These are phyloP conservation scores for Sparassis latifolia DNA, from an alignment of 1,284 basidiomycete genomes.

Conservation along the genomic window DNA sequence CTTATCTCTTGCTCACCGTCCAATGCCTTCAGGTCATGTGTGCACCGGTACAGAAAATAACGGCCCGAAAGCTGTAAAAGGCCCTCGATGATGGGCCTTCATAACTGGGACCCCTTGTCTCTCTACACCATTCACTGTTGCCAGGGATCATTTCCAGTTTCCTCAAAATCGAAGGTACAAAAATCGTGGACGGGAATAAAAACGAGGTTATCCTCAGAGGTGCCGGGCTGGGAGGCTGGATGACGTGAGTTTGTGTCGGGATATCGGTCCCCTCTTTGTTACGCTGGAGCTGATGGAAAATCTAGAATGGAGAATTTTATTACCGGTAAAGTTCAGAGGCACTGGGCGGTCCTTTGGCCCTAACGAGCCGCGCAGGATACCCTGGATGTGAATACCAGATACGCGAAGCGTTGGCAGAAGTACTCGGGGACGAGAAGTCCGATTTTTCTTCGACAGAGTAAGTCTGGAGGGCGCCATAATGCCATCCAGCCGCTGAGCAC, in stretches of 20 bases:
- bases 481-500: not conserved
- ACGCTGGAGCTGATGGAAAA: not conserved
- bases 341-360: not conserved
- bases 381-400: constrained; percentile 63
- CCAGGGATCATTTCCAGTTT: too few relatives aligned
- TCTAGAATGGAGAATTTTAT: constrained; percentile 61
- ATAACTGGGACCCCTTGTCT: too few relatives aligned
- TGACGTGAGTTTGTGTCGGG: constrained; percentile 42
- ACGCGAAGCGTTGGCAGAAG: constrained; percentile 59
- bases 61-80: too few relatives aligned
- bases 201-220: constrained; percentile 57
- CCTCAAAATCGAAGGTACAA: constrained; percentile 48
- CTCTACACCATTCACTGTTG: too few relatives aligned
- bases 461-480: constrained; percentile 3
- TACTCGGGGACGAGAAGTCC: constrained; percentile 61
- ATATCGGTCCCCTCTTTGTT: not conserved
- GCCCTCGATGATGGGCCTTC: too few relatives aligned
- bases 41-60: too few relatives aligned
- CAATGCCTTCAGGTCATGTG: too few relatives aligned
- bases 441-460: constrained; percentile 78
- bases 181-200: constrained; percentile 48
- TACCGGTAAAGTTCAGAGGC: constrained; percentile 26
- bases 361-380: constrained; percentile 31
- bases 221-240: constrained; percentile 67
- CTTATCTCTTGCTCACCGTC: too few relatives aligned